Conservation (phyloP, 1,139 yeast species). For the Kodamaea fungicola region DNA sequence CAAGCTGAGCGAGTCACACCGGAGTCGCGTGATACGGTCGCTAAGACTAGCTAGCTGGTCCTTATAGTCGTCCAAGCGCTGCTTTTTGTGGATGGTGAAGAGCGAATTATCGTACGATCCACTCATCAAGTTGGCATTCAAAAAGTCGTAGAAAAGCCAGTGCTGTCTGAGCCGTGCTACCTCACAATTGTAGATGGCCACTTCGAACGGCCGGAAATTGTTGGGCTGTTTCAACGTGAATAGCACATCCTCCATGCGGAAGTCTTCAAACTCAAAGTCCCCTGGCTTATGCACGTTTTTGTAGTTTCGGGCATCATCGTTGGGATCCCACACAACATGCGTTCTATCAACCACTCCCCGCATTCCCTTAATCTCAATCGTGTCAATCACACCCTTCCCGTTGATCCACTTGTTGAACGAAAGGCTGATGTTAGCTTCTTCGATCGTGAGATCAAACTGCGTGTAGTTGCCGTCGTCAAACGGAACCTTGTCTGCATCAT, state of each 20-base stretch:
- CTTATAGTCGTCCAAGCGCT: slow-evolving; percentile 46
- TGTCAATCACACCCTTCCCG: slow-evolving; percentile 83
- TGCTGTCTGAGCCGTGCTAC: slow-evolving; percentile 77
- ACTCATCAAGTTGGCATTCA: slow-evolving; percentile 80
- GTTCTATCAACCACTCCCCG: slow-evolving; percentile 91
- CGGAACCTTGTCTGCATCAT: slow-evolving; percentile 13
- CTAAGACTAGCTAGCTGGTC: slow-evolving; percentile 18
- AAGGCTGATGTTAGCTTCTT: slow-evolving; percentile 75
- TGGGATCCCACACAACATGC: slow-evolving; percentile 77
- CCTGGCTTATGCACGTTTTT: slow-evolving; percentile 75
- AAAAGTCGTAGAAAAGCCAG: slow-evolving; percentile 85
- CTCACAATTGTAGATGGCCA: slow-evolving; percentile 83
- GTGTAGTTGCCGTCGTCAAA: slow-evolving; percentile 92
- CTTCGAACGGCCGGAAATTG: slow-evolving; percentile 77
- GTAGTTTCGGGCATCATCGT: slow-evolving; percentile 80
- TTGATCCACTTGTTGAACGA: slow-evolving; percentile 85
- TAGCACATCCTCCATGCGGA: slow-evolving; percentile 78
- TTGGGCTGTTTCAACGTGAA: slow-evolving; percentile 80
- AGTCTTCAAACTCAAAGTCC: slow-evolving; percentile 86
- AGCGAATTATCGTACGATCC: slow-evolving; percentile 92
- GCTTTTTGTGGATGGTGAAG: slow-evolving; percentile 85
- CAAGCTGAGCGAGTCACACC: slow-evolving; percentile 80
- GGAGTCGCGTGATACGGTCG: slow-evolving; percentile 66
- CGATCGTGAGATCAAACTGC: slow-evolving; percentile 88
- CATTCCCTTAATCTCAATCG: slow-evolving; percentile 77